Conservation (phyloP, 495 filamentous ascomycete genomes). For the Pyrenula aspistea region DNA sequence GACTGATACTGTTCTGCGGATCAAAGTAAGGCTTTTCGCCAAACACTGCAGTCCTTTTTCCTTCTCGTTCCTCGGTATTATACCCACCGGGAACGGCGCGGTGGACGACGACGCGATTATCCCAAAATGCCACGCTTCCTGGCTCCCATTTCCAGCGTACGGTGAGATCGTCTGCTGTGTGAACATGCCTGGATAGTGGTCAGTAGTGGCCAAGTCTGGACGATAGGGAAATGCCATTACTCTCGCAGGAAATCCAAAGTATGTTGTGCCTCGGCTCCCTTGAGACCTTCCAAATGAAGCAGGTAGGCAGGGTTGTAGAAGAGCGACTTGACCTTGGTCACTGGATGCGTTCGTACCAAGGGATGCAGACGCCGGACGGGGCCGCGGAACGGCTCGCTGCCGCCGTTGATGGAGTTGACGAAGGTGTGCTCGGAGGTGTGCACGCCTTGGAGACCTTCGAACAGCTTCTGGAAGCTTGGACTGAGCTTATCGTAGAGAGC, state of each 20-base stretch:
- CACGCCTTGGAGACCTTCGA: slow-evolving; percentile 3
- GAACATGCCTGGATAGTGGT: slow-evolving; percentile 4
- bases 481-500: slow-evolving; percentile 14
- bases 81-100: slow-evolving; percentile 4
- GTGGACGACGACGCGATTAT: slow-evolving; percentile 10
- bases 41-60: slow-evolving; percentile 8
- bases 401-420: slow-evolving; percentile 7
- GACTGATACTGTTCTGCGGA: background rate
- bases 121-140: slow-evolving; percentile 19
- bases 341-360: slow-evolving; percentile 33
- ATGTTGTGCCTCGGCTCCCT: slow-evolving; percentile 3
- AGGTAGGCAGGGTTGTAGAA: slow-evolving; percentile 16
- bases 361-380: slow-evolving; percentile 22
- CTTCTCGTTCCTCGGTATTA: slow-evolving; percentile 9
- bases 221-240: background rate
- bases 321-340: slow-evolving; percentile 36
- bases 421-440: slow-evolving; percentile 5
- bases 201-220: background rate
- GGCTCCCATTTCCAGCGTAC: slow-evolving; percentile 18
- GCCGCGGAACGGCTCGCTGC: slow-evolving; percentile 3
- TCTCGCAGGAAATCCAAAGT: slow-evolving; percentile 9
- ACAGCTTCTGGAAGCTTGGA: slow-evolving; percentile 6
- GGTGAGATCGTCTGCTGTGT: slow-evolving; percentile 11
- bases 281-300: slow-evolving; percentile 4
- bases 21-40: slow-evolving; percentile 12